Percentiles rank a stretch among this genome's conserved stretches.
Evolutionary conservation across 225 moss, liverwort and hornwort genomes (phyloP).

Genomic region (Straminergon stramineum): DNA sequence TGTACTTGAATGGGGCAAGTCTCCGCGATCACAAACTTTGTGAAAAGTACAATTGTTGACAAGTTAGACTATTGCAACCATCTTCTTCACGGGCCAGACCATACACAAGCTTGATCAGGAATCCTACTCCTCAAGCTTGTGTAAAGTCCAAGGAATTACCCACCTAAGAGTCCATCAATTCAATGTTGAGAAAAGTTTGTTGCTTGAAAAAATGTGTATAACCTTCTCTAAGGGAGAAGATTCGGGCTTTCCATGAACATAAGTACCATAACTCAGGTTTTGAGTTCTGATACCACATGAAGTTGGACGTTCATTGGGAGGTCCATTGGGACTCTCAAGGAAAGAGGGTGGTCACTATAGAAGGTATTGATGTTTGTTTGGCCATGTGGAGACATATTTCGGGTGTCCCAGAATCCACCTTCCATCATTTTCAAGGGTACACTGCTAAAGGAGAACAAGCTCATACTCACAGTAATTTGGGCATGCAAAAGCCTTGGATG

Average conservation of each 20-base stretch:
- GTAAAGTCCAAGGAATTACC: rapidly evolving
- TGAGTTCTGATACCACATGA: too few relatives aligned
- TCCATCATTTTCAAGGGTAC: background rate
- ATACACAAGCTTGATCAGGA: too few relatives aligned
- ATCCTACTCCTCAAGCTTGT: too few relatives aligned
- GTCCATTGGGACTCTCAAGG: rapidly evolving
- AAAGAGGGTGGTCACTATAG: rapidly evolving
- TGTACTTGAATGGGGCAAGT: too few relatives aligned
- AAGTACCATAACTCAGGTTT: rapidly evolving
- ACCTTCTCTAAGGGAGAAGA: too few relatives aligned
- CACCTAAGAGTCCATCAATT: rapidly evolving
- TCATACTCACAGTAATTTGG: rapidly evolving
- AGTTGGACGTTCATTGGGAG: too few relatives aligned
- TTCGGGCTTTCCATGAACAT: rapidly evolving
- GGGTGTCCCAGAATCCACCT: rapidly evolving
- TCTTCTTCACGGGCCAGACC: rapidly evolving
- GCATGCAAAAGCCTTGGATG: rapidly evolving
- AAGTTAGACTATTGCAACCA: too few relatives aligned
- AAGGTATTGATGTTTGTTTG: background rate
- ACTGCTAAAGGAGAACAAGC: rapidly evolving
- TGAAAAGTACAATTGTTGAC: too few relatives aligned
- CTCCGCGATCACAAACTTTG: too few relatives aligned
- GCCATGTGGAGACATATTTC: rapidly evolving
- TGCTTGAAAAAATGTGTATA: too few relatives aligned
- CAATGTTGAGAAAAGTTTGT: rapidly evolving